Conservation (phyloP, 2,329 filamentous ascomycete species). For the Ciborinia camelliae region DNA sequence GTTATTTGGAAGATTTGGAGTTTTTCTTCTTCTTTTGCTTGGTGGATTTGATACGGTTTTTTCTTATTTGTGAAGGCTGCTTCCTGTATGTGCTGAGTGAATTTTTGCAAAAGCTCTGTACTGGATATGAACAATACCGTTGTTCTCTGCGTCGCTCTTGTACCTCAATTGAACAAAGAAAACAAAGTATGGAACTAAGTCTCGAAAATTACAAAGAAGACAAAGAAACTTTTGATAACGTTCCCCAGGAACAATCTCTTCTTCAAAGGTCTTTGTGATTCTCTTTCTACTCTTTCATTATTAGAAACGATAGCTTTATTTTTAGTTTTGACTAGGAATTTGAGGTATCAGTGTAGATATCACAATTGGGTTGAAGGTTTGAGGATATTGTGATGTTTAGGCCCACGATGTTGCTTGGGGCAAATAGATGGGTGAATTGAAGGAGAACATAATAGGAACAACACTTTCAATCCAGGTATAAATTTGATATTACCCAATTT, state of each 20-base stretch:
- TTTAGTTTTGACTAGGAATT: background rate
- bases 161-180: background rate
- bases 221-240: background rate
- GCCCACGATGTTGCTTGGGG: background rate
- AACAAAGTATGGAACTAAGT: background rate
- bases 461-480: background rate
- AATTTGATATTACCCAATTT: background rate
- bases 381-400: background rate
- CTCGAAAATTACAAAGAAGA: background rate
- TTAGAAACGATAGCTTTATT: background rate
- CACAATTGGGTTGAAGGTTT: background rate
- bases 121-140: background rate
- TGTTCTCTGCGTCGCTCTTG: background rate
- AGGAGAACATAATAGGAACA: background rate
- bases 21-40: too few relatives aligned
- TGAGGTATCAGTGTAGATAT: background rate
- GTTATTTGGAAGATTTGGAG: too few relatives aligned
- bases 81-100: background rate
- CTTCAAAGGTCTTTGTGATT: background rate
- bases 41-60: background rate
- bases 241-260: too few relatives aligned
- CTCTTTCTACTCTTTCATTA: background rate
- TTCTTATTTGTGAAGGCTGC: background rate
- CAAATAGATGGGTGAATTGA: background rate
- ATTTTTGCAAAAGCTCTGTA: background rate